These are phyloP conservation scores for Candida koratica DNA, from an alignment of 805 yeast genomes.

Conservation along the genomic window DNA sequence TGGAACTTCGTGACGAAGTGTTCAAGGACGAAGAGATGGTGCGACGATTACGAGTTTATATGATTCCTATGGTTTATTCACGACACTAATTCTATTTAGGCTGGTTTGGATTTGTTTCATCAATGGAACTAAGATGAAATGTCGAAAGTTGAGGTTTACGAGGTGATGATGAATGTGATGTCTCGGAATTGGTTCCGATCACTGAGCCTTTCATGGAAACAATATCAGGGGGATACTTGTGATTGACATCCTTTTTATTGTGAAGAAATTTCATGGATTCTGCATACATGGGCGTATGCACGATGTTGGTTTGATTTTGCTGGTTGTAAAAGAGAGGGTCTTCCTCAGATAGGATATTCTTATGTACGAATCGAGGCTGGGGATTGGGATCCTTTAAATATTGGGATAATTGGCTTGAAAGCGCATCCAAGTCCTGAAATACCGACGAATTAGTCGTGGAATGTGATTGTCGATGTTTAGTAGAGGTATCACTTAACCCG, in stretches of 20 bases:
- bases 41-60: conserved; percentile 29
- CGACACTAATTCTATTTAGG: no score
- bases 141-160: not conserved
- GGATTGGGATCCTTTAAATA: conserved; percentile 14
- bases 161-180: conserved; percentile 10
- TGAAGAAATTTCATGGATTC: conserved; percentile 1
- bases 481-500: conserved; percentile 8
- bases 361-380: conserved; percentile 14
- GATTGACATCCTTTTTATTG: conserved; percentile 9
- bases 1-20: conserved; percentile 15
- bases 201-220: conserved; percentile 22
- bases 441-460: conserved; percentile 28
- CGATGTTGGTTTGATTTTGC: not conserved
- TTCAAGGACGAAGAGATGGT: conserved; percentile 28
- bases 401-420: conserved; percentile 24
- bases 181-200: conserved; percentile 10
- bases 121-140: not conserved
- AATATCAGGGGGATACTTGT: conserved; percentile 13
- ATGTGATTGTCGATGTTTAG: conserved; percentile 16
- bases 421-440: conserved; percentile 25
- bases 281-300: not conserved
- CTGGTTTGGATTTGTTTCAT: not conserved
- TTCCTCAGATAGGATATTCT: conserved; percentile 13
- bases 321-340: conserved; percentile 9
- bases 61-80: conserved; percentile 31